Percentiles rank a stretch among this genome's conserved stretches.
Conservation (phyloP, 2,329 filamentous ascomycete genomes). For the Curvularia lunata region DNA sequence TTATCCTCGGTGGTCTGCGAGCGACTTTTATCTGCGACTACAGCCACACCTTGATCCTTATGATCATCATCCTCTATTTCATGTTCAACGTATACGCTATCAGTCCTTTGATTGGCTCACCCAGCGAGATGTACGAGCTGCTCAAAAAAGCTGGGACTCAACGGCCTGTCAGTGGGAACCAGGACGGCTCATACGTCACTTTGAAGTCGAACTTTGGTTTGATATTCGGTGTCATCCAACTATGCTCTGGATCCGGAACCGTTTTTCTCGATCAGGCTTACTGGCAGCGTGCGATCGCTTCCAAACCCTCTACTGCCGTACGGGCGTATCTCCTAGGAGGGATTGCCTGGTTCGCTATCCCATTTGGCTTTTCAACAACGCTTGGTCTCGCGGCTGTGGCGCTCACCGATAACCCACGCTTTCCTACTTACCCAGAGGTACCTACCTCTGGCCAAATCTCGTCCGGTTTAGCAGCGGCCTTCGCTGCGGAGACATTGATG, state of each 20-base stretch:
- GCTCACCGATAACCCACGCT: constrained; percentile 51
- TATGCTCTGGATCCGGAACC: constrained; percentile 47
- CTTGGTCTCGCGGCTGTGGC: constrained; percentile 55
- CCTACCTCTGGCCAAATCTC: constrained; percentile 37
- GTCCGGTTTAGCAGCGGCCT: constrained; percentile 39
- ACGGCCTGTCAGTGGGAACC: constrained; percentile 49
- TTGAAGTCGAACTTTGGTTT: constrained; percentile 52
- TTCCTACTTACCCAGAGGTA: constrained; percentile 52
- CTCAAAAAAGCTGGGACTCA: constrained; percentile 46
- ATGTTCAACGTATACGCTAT: constrained; percentile 53
- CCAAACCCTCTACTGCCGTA: constrained; percentile 37
- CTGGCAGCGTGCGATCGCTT: constrained; percentile 54
- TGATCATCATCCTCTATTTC: constrained; percentile 55
- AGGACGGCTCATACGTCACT: constrained; percentile 51
- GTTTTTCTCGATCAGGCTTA: constrained; percentile 56
- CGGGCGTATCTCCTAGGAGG: constrained; percentile 50
- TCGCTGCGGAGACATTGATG: constrained; percentile 37
- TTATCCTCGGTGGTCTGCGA: constrained; percentile 48
- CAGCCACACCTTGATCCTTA: constrained; percentile 51
- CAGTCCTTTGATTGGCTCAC: constrained; percentile 49
- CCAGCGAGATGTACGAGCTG: constrained; percentile 50
- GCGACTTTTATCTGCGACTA: constrained; percentile 53
- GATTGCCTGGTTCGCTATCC: constrained; percentile 58
- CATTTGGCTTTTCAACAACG: constrained; percentile 56
- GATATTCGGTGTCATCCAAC: constrained; percentile 54